Base-by-base conservation (phyloP, 139 green algal species). In the Picochlorum costavermella region DNA sequence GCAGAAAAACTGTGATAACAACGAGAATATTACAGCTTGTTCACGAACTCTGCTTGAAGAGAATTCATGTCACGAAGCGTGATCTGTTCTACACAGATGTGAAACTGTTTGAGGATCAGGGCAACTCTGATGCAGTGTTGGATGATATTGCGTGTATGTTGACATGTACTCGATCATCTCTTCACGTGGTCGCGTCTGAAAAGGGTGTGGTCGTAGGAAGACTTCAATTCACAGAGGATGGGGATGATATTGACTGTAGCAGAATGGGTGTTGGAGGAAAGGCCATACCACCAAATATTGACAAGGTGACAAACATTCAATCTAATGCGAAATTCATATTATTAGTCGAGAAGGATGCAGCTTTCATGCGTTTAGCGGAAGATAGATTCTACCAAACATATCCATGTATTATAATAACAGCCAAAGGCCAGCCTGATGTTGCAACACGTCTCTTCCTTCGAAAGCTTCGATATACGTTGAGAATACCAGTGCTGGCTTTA, bases 1-100 rank as follows among this genome's bases (percentile, higher is more conserved):
- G 86, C 80, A 62, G 81, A 49, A 87, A 92, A 71, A 74, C 88
- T 0, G 86, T 90, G 56, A 85, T 96, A 75, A 95, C 84, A 33
- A 88, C 89, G 0, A 83, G 90, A 63, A 91, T 97, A 37, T 70
- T 97, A 65, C 77, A 88, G 51, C 84, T 96, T 40, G 60, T 74
- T 17, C 75, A 88, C 60, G 78, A 89, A 65, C 73, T 93, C 31
- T 89, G 81, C 71, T 63, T 56, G 46, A 78, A 78, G 63, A 58
- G 70, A 58, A 78, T 74, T 67, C 63, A 75, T 50, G 69, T 78
- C 2, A 78, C 70, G 51, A 78, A 80, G 63, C 63, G 74, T 60
- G 70, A 80, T 60, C 78, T 98, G 8, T 98, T 97, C 78, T 98
- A 98, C 84, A 97, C 92, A 10, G 92, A 97, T 58, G 91, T 97